A percentile compares a stretch with the other conserved stretches of the same genome.
These are phyloP conservation scores for Cardamine occulta DNA, from an alignment of 345 rosid genomes.

Conservation along the genomic window DNA sequence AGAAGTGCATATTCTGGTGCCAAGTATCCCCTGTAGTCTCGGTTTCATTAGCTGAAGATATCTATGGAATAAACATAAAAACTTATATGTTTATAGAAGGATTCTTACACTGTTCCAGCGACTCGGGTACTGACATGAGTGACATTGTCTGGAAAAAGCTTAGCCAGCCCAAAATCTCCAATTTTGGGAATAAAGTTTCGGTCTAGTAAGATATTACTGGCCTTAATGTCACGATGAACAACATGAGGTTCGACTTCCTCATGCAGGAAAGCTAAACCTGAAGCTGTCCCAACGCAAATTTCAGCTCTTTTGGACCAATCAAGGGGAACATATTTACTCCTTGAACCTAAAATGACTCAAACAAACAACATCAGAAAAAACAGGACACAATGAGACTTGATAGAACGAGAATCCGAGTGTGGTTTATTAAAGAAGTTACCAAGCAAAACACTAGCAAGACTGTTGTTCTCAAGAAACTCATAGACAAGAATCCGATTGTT, in stretches of 20 bases:
- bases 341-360: constrained; percentile 49
- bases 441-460: constrained; percentile 71
- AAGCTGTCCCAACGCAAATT: constrained; percentile 83
- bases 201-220: constrained; percentile 93
- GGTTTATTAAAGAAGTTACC: constrained; percentile 45
- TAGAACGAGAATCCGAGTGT: neutral
- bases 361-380: constrained; percentile 9
- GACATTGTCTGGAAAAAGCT: constrained; percentile 91
- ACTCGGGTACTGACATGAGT: constrained; percentile 94
- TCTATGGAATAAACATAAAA: neutral
- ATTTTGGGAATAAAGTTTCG: constrained; percentile 77
- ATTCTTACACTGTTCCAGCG: constrained; percentile 90
- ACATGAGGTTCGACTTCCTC: constrained; percentile 81
- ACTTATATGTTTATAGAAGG: neutral
- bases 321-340: constrained; percentile 50
- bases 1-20: constrained; percentile 93
- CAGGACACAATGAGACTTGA: neutral
- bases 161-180: constrained; percentile 97
- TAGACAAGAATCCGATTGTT: constrained; percentile 74
- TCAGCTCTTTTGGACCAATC: constrained; percentile 81
- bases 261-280: constrained; percentile 84
- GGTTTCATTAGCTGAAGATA: constrained; percentile 26
- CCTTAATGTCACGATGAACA: constrained; percentile 96
- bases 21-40: constrained; percentile 76
- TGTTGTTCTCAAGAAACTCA: constrained; percentile 82